Percentiles rank a stretch among this genome's conserved stretches.
Evolutionary conservation across 1,284 basidiomycete genomes (phyloP).

Genomic region (Sporisorium sorghi): DNA sequence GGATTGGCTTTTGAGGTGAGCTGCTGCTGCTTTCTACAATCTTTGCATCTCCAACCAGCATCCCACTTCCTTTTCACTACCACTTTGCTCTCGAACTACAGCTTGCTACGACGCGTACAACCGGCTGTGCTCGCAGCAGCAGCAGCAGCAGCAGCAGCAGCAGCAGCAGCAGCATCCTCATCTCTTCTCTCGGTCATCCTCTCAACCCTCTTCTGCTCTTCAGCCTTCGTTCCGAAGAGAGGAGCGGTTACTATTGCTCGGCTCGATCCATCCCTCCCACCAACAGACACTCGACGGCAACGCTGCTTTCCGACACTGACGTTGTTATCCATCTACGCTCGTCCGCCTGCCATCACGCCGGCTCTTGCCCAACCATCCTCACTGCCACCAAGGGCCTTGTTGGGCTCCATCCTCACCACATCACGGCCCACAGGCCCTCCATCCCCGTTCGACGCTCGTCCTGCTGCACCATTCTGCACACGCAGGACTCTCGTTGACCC

Average conservation of each 20-base stretch:
- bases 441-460: slow-evolving; percentile 1
- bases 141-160: no score
- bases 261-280: not conserved
- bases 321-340: not conserved
- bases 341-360: slow-evolving; percentile 27
- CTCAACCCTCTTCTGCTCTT: not conserved
- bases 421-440: slow-evolving; percentile 48
- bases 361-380: slow-evolving; percentile 2
- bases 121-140: not conserved
- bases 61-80: not conserved
- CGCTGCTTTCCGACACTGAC: no score
- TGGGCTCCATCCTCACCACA: slow-evolving; percentile 10
- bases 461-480: slow-evolving; percentile 53
- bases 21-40: not conserved
- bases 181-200: not conserved
- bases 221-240: not conserved
- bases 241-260: not conserved
- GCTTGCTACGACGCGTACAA: not conserved
- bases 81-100: not conserved
- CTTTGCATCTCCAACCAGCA: no score
- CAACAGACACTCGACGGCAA: no score
- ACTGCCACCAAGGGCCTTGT: slow-evolving; percentile 5
- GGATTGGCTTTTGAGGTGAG: not conserved
- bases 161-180: no score
- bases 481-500: slow-evolving; percentile 18